Conservation (phyloP, 176 grass and related monocot genomes). For the Musa acuminata region DNA sequence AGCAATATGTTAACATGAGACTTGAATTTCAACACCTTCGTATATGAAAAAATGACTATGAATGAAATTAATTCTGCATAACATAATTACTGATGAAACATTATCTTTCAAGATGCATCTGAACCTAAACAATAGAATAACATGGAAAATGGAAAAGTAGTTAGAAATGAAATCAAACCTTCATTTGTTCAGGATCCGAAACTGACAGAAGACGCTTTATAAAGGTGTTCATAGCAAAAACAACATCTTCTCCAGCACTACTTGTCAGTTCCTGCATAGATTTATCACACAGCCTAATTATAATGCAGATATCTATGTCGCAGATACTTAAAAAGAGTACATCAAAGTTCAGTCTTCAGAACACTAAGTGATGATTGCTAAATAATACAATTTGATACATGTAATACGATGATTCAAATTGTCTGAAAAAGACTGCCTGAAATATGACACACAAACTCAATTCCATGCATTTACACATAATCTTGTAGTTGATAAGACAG, state of each 20-base stretch:
- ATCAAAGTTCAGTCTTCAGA: background rate
- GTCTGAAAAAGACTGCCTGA: background rate
- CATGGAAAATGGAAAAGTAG: background rate
- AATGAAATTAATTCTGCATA: too few relatives aligned
- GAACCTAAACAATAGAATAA: background rate
- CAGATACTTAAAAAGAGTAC: background rate
- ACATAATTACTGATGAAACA: background rate
- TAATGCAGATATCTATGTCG: background rate
- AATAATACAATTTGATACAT: background rate
- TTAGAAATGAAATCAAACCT: constrained; percentile 29
- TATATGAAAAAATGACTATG: too few relatives aligned
- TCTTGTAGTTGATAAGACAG: background rate
- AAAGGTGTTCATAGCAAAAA: constrained; percentile 96
- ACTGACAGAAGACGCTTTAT: constrained; percentile 84
- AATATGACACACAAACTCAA: background rate
- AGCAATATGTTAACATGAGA: too few relatives aligned
- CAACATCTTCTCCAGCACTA: constrained; percentile 82
- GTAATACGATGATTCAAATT: background rate
- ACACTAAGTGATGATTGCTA: background rate
- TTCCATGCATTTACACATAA: background rate
- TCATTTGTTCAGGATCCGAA: constrained; percentile 84
- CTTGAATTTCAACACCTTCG: too few relatives aligned
- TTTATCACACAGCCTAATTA: background rate
- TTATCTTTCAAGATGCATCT: background rate
- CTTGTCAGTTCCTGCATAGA: constrained; percentile 62